These are phyloP conservation scores for Saccharomycopsis hybrid DNA, from an alignment of 1,139 yeast species.

Conservation along the genomic window DNA sequence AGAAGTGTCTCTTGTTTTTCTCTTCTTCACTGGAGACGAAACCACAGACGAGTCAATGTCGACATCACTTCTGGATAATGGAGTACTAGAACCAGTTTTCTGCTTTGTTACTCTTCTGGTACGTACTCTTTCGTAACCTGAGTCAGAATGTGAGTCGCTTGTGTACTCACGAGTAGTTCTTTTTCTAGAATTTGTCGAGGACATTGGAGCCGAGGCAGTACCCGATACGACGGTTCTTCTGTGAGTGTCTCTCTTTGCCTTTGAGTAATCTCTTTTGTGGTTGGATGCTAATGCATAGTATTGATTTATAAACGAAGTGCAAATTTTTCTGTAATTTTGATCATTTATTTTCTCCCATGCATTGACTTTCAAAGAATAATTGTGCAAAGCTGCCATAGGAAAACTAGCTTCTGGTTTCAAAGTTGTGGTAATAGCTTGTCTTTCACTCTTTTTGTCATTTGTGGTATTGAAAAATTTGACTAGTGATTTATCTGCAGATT, in stretches of 20 bases:
- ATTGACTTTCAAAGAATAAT: constrained; percentile 42
- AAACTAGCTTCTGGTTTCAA: constrained; percentile 27
- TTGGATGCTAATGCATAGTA: constrained; percentile 23
- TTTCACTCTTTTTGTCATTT: constrained; percentile 17
- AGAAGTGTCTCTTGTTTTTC: constrained; percentile 29
- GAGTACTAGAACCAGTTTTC: not conserved
- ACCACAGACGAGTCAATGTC: constrained; percentile 24
- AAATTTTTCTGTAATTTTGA: not conserved
- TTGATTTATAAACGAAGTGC: constrained; percentile 15
- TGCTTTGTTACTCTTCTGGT: constrained; percentile 42
- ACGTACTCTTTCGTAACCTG: constrained; percentile 43
- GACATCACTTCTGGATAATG: constrained; percentile 10
- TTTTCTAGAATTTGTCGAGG: constrained; percentile 4
- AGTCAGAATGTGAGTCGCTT: constrained; percentile 26
- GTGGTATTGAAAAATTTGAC: constrained; percentile 16
- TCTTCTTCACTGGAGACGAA: constrained; percentile 36
- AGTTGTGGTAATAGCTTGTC: not conserved
- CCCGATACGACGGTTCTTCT: not conserved
- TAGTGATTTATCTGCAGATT: too few relatives aligned
- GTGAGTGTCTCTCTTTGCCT: too few relatives aligned
- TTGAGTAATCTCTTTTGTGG: constrained; percentile 12
- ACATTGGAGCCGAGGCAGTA: not conserved
- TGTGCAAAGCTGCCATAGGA: constrained; percentile 43
- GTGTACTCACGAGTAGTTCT: constrained; percentile 24
- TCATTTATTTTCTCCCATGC: constrained; percentile 38